Evolutionary conservation across 116 monocot genomes (phyloP).

Genomic region (Papilionanthe hybrid): DNA sequence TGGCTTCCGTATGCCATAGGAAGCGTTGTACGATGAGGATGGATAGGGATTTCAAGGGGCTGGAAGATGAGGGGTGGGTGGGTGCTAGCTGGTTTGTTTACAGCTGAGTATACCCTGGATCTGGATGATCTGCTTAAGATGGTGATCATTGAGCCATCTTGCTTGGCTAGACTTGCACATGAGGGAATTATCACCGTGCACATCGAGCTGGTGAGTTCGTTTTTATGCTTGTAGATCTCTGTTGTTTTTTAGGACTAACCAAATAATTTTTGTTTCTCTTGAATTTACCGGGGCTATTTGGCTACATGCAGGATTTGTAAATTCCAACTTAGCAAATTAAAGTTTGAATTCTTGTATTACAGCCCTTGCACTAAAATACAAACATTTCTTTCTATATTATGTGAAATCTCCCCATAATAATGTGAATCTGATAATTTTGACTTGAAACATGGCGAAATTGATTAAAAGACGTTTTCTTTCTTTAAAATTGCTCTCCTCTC

Average conservation of each 20-base stretch:
- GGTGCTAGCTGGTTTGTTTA: conserved; percentile 2
- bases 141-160: neutral
- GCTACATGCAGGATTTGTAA: too few relatives aligned
- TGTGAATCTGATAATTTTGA: too few relatives aligned
- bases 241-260: too few relatives aligned
- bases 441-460: too few relatives aligned
- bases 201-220: neutral
- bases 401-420: too few relatives aligned
- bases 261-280: neutral
- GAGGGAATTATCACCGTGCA: neutral
- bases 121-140: neutral
- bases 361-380: too few relatives aligned
- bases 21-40: neutral
- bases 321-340: too few relatives aligned
- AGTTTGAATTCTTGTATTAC: too few relatives aligned
- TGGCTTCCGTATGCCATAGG: neutral
- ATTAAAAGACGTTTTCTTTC: too few relatives aligned
- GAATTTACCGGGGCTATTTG: neutral
- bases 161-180: neutral
- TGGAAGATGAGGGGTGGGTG: neutral
- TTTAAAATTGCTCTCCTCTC: too few relatives aligned
- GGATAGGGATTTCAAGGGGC: neutral
- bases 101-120: neutral
- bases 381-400: too few relatives aligned
- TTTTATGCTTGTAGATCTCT: neutral